phyloP scores from a whole-genome alignment of 2,329 filamentous ascomycete species.

The Colletotrichum truncatum region DNA sequence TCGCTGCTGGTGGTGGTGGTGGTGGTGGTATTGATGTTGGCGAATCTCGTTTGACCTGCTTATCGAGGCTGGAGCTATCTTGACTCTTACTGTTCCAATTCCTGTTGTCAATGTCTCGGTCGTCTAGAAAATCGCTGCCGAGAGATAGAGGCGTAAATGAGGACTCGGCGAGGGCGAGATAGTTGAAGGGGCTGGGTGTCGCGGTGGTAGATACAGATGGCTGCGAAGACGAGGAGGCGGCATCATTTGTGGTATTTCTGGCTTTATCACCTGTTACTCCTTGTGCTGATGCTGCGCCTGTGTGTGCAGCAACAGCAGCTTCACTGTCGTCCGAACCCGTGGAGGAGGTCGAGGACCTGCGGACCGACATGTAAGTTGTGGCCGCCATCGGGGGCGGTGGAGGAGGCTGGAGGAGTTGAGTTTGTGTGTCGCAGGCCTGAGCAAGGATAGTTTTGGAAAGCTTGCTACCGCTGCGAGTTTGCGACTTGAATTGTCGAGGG shows the following conservation, averaged over 20 bases:
- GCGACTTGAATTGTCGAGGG: background rate
- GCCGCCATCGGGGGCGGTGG: slow-evolving; percentile 22
- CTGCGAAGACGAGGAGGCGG: slow-evolving; percentile 10
- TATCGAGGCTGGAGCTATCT: background rate
- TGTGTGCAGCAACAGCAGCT: background rate
- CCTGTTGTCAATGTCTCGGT: background rate
- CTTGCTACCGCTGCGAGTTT: background rate
- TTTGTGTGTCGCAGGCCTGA: background rate
- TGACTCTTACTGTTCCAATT: background rate
- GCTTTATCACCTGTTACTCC: background rate
- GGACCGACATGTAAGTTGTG: slow-evolving; percentile 17
- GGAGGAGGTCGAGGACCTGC: slow-evolving; percentile 25
- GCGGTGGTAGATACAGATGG: slow-evolving; percentile 32
- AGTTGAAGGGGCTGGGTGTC: slow-evolving; percentile 30
- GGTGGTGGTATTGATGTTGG: background rate
- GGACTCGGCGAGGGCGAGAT: slow-evolving; percentile 35
- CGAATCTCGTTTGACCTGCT: background rate
- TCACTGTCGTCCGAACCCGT: slow-evolving; percentile 1
- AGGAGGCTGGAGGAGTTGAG: background rate
- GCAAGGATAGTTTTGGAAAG: background rate
- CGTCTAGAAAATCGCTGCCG: slow-evolving; percentile 34
- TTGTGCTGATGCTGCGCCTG: background rate
- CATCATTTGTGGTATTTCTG: slow-evolving; percentile 19
- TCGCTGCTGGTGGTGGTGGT: background rate
- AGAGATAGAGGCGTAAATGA: slow-evolving; percentile 43